Conservation (phyloP, 129 eudicot genomes). For the Lonicera japonica region DNA sequence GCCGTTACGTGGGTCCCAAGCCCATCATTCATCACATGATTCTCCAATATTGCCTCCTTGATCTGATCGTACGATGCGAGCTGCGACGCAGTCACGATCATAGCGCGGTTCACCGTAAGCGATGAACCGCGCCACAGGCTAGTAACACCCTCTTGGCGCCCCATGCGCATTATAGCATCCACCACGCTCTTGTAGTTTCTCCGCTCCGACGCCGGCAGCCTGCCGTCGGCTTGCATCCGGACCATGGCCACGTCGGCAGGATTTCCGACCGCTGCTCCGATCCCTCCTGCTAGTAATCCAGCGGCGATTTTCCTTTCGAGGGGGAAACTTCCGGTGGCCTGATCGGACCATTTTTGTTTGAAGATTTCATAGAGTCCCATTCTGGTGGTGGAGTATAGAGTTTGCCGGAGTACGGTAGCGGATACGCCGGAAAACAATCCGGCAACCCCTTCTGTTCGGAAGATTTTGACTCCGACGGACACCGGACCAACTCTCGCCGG, state of each 20-base stretch:
- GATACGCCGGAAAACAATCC: constrained; percentile 77
- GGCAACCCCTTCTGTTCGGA: constrained; percentile 56
- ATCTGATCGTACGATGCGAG: constrained; percentile 76
- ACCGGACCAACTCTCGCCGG: constrained; percentile 45
- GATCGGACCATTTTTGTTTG: constrained; percentile 55
- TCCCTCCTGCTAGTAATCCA: constrained; percentile 63
- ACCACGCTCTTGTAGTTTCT: constrained; percentile 52
- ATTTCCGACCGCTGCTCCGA: constrained; percentile 81
- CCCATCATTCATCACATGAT: constrained; percentile 52
- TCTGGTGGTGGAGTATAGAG: constrained; percentile 67
- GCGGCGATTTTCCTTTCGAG: constrained; percentile 46
- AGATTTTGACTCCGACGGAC: constrained; percentile 47
- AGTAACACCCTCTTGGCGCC: constrained; percentile 42
- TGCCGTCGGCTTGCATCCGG: constrained; percentile 83
- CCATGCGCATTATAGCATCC: constrained; percentile 62
- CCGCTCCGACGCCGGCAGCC: constrained; percentile 53
- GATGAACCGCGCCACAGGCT: constrained; percentile 78
- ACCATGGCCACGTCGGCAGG: constrained; percentile 91
- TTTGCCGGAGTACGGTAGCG: constrained; percentile 77
- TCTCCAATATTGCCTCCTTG: constrained; percentile 48
- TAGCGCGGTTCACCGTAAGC: constrained; percentile 87
- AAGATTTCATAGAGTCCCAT: constrained; percentile 79
- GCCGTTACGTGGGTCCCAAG: constrained; percentile 69
- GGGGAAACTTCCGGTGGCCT: constrained; percentile 31
- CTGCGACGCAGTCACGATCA: constrained; percentile 82